Evolutionary conservation across 768 basidiomycete species (phyloP).

Genomic region (Roridomyces roridus): DNA sequence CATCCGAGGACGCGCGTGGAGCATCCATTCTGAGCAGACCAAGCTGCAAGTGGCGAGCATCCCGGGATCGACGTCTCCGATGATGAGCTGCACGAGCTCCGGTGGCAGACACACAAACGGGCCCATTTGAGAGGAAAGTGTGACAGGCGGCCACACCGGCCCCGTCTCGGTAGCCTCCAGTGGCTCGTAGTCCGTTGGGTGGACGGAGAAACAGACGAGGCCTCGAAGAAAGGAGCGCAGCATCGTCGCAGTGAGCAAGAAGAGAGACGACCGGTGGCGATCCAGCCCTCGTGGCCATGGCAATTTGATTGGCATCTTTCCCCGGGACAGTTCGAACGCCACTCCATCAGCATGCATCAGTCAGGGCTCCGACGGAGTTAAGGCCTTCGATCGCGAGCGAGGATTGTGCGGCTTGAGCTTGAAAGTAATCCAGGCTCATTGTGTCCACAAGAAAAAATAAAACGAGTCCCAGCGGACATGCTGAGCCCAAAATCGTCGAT

Average conservation of each 20-base stretch:
- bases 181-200: not conserved
- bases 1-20: slow-evolving; percentile 2
- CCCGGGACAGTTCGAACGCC: too few species aligned
- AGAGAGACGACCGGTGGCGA: too few species aligned
- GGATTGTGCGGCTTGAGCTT: too few species aligned
- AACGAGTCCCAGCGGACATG: too few species aligned
- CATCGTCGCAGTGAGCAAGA: slow-evolving; percentile 5
- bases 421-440: too few species aligned
- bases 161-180: not conserved
- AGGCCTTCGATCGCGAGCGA: too few species aligned
- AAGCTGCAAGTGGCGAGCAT: slow-evolving; percentile 18
- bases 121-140: not conserved
- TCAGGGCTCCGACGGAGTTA: too few species aligned
- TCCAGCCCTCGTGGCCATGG: too few species aligned
- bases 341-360: too few species aligned
- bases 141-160: slow-evolving; percentile 1
- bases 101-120: slow-evolving; percentile 7
- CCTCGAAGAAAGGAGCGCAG: slow-evolving; percentile 8
- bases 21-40: slow-evolving; percentile 7
- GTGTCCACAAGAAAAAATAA: too few species aligned
- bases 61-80: slow-evolving; percentile 1
- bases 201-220: slow-evolving; percentile 1
- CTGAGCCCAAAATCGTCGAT: too few species aligned
- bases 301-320: too few species aligned
- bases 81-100: slow-evolving; percentile 12